Base-by-base conservation (phyloP, 1,284 basidiomycete species). In the Cryptococcus neoformans region DNA sequence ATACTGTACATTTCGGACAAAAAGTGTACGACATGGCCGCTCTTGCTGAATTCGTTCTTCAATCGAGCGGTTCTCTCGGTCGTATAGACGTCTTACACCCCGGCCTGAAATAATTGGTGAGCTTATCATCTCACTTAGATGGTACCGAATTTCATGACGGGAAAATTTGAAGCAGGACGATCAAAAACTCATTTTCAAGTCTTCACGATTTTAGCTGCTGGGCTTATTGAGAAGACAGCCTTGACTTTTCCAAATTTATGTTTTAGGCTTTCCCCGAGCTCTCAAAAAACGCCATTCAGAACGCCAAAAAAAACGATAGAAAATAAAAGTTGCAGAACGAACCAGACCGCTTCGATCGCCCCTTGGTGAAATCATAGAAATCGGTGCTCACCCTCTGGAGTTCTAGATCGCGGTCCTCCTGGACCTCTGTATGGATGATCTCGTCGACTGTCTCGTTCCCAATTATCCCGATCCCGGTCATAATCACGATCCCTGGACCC, bases 1-100 rank as follows among this genome's bases (percentile, higher is more conserved):
- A 80, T 95, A 97, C 94, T 95, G 93, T 69, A 97, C 90, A 75
- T 98, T 98, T 68, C 95, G 88, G 62, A 98, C 92, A 73, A 99
- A 99, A 41, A 99, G 80, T 1, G 93, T 97, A 51, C 95, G 84
- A 76, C 95, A 96, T 1, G 55, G 58, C 17, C 66, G 38, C 54
- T 72, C 70, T 14, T 58, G 50, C 17, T 59, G 48, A 10, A 57
- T 58, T 47, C 55, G 65, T n/a, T 64, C 64, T 52, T 67, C 60
- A 37, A 66, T 57, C 2, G 59, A 54, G 11, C 60, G 58, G 9
- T 42, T 49, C 41, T 66, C 62, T 40, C 59, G 58, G 10, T 62
- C 60, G 28, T 44, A 52, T 12, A 52, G 40, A 45, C 57, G 58
- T 85, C 87, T 47, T 78, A 88, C 87, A 74, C 89, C 87, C 79